Base-by-base conservation (phyloP, 805 yeast genomes). In the Ogataea pini region DNA sequence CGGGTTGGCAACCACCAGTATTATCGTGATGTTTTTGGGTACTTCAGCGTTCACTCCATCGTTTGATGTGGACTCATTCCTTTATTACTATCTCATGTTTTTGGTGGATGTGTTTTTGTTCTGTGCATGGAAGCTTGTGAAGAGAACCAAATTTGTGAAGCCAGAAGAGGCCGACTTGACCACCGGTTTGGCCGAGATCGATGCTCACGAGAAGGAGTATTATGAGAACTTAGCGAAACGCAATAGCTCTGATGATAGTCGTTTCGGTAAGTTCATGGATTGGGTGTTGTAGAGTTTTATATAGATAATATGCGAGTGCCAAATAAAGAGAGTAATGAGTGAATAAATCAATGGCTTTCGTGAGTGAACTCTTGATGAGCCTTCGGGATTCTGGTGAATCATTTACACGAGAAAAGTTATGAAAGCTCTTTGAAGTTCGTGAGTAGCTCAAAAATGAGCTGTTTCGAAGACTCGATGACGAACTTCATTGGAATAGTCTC, bases 151-250 rank as follows among this genome's bases (percentile, higher is more conserved):
- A 50, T 54, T 51, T 12, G 60, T 76, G 44, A 68, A 64, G 27
- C 73, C 79, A 12, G 70, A 62, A 14, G 76, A 73, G 13, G 80
- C 79, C 14, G 82, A 77, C 56, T 62, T 77, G 48, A 56, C 58
- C 18, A 59, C 75, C 7, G 80, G 76, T 9, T 57, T 77, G 5
- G 74, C 65, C 9, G 81, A 75, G 47, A 64, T 77, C 47, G 82
- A 76, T 49, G 77, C 72, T 38, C 80, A 77, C 53, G 82, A 77
- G 51, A 68, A 62, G 55, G 52, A 47, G 49, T 63, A 42, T 53
- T 70, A 51, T 48, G 59, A 59, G 6, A 38, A 33, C 1, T 7
- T 43, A 13, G 34, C 44, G 36, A 22, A 47, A n/a, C 8, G 18
- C 4, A 45, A 39, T 16, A 9, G 19, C 7, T 25, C 25, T 7